Evolutionary conservation across 75 land plant genomes (phyloP), one percentile per base, ranked within the genome.

Genomic region (Pinus albicaulis): DNA sequence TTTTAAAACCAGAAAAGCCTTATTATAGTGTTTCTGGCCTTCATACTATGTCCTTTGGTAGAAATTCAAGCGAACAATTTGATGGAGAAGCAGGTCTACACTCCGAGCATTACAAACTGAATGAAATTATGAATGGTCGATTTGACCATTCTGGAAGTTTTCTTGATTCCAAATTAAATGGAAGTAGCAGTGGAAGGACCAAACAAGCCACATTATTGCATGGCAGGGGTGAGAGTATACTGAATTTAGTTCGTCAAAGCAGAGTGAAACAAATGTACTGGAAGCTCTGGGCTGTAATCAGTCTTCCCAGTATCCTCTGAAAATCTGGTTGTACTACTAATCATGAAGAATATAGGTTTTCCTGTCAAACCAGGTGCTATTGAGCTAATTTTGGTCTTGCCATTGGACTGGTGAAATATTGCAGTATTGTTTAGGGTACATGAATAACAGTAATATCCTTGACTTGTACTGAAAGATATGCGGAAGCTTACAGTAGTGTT

Each of bases 1-100:
- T 60, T n/a, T 60, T n/a, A 5, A 60, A 60, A 23, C 24, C 63
- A n/a, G 63, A 60, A 60, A 60, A 60, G 63, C 63, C 63, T 60
- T 60, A 60, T 23, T 23, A 60, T 23, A 60, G 24, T 23, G 24
- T 7, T 60, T 60, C 23, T 7, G 24, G 63, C 8, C 63, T 60
- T 23, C 23, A 60, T 60, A 60, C 6, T n/a, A 60, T 60, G 63
- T n/a, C 63, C 7, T 6, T 23, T 60, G 6, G n/a, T n/a, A 60
- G 63, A n/a, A 38, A 4, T 38, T 38, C 41, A 38, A 38, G 41
- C 6, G 41, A 38, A 5, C 41, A 5, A 6, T 38, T 38, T 38
- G 5, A 38, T 38, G 41, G 41, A 38, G 41, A 38, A 38, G 41
- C 6, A 38, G 41, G 6, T 38, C 41, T 5, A 5, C 41, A 38